These are phyloP conservation scores for Paradendryphiella salina DNA, from an alignment of 2,329 filamentous ascomycete species.

Conservation along the genomic window DNA sequence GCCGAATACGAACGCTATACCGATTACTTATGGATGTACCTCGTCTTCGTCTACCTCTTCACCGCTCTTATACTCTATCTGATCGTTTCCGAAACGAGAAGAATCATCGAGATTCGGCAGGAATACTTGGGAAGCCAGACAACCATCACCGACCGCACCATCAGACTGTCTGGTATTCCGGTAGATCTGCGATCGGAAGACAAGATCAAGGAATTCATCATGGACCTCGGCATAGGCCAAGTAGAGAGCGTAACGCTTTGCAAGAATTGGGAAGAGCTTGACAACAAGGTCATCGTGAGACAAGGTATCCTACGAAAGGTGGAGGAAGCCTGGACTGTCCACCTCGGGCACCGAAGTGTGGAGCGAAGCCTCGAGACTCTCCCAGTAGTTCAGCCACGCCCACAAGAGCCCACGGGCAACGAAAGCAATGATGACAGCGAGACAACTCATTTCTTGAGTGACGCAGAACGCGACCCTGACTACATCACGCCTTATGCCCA, in stretches of 20 bases:
- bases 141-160: conserved; percentile 93
- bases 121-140: conserved; percentile 91
- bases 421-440: conserved; percentile 55
- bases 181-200: conserved; percentile 75
- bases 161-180: conserved; percentile 88
- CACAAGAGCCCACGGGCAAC: conserved; percentile 37
- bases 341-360: conserved; percentile 63
- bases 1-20: conserved; percentile 49
- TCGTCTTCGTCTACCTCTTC: conserved; percentile 94
- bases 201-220: conserved; percentile 82
- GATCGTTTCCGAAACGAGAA: conserved; percentile 79
- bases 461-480: conserved; percentile 42
- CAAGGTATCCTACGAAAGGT: conserved; percentile 68
- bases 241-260: conserved; percentile 88
- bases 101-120: conserved; percentile 83
- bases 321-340: conserved; percentile 80
- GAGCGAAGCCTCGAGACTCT: conserved; percentile 54
- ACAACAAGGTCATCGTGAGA: conserved; percentile 71
- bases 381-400: conserved; percentile 55
- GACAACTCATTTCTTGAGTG: conserved; percentile 62
- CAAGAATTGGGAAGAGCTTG: conserved; percentile 81
- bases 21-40: conserved; percentile 85
- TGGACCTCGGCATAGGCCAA: conserved; percentile 83
- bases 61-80: conserved; percentile 79
- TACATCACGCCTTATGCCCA: conserved; percentile 53